Base-by-base conservation (phyloP, 2,329 filamentous ascomycete genomes). In the Phialemonium atrogriseum region DNA sequence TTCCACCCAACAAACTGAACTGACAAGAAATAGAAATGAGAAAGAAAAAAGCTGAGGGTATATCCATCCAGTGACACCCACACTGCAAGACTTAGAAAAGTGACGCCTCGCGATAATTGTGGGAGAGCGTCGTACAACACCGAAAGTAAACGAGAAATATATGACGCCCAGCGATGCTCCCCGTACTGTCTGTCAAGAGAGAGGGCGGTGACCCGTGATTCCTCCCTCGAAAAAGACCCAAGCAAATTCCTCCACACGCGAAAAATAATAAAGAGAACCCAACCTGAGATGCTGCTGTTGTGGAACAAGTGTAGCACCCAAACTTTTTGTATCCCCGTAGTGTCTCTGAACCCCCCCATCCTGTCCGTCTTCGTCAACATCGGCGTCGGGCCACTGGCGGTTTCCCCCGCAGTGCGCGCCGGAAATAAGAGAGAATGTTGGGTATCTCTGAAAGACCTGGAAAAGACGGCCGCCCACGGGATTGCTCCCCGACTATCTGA, bases 41-140 rank as follows among this genome's bases (percentile, higher is more conserved):
- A 28, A 23, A 23, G 24, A 38, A 29, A 39, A 37, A 41, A 36
- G 20, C 27, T 8, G 11, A n/a, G 43, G 43, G 43, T 45, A 45
- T 45, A 45, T 45, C 43, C 43, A 44, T 38, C 43, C 39, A 39
- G 41, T 36, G 40, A 43, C 37, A 41, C 34, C 36, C 38, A 32
- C 27, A 33, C 29, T 6, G 27, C 20, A 11, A 7, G 17, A 37
- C 25, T 17, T 13, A 28, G 27, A 36, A 17, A 41, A 30, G 32
- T 30, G 27, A 33, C 28, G 28, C 16, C 20, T 14, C 28, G 17
- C 28, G 25, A 13, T 23, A 30, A 30, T 15, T 30, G 21, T 30
- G 11, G 28, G 27, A 30, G 20, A 10, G 12, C 12, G 28, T 30
- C 28, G 12, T n/a, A 7, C 10, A 30, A 30, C 20, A 24, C 10